Evolutionary conservation across 1,284 basidiomycete species (phyloP).

Genomic region (Volvariella volvacea): DNA sequence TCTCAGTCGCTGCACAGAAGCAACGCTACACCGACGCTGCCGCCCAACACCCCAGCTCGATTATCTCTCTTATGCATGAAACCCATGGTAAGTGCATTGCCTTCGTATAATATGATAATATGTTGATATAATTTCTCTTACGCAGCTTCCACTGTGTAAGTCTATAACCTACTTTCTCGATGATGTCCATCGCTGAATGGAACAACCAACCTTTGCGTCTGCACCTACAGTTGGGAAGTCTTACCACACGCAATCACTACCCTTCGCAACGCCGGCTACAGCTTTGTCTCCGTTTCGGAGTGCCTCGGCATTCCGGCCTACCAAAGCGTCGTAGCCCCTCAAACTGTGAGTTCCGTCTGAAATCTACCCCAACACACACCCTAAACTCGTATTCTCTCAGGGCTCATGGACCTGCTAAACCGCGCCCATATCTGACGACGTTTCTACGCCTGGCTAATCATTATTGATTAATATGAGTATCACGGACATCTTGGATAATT

Average conservation of each 20-base stretch:
- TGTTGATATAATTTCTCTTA: background rate
- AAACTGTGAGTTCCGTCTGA: too few species aligned
- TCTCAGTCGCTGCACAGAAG: conserved; percentile 5
- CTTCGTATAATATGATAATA: background rate
- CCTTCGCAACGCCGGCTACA: conserved; percentile 30
- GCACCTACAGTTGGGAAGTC: conserved; percentile 12
- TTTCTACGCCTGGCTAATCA: too few species aligned
- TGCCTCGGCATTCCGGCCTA: conserved; percentile 34
- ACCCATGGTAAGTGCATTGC: conserved; percentile 10
- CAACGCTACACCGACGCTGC: conserved; percentile 6
- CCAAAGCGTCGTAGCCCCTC: conserved; percentile 19
- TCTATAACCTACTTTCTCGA: background rate
- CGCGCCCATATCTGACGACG: too few species aligned
- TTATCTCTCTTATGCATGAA: conserved; percentile 15
- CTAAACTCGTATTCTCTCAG: too few species aligned
- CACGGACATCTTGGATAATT: too few species aligned
- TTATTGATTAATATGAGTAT: too few species aligned
- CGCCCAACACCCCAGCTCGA: conserved; percentile 8
- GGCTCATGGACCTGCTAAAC: too few species aligned
- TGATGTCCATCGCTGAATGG: too few species aligned
- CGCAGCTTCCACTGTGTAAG: background rate
- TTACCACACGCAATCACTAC: conserved; percentile 26
- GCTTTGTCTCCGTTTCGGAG: conserved; percentile 36
- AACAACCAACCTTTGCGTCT: too few species aligned
- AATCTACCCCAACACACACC: too few species aligned